A percentile compares a stretch with the other conserved stretches of the same genome.
phyloP scores from a whole-genome alignment of 495 filamentous ascomycete genomes.

The Penicillium chermesinum region DNA sequence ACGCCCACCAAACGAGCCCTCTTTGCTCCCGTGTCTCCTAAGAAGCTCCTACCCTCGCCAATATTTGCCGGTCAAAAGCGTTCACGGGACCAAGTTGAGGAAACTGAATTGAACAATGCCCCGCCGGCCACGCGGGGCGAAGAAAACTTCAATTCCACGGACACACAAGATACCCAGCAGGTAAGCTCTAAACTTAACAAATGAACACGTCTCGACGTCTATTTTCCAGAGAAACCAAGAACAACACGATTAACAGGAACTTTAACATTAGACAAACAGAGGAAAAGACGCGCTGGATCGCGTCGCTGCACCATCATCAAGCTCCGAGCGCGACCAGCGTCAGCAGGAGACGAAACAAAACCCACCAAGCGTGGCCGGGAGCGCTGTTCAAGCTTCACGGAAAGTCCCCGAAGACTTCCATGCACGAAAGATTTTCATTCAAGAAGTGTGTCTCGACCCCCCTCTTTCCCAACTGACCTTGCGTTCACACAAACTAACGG shows the following conservation, averaged over 20 bases:
- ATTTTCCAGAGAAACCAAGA: background rate
- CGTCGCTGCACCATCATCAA: constrained; percentile 10
- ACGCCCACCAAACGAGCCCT: constrained; percentile 34
- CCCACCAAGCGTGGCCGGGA: constrained; percentile 7
- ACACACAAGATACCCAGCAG: constrained; percentile 14
- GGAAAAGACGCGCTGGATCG: constrained; percentile 20
- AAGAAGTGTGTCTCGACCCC: constrained; percentile 35
- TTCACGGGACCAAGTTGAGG: constrained; percentile 36
- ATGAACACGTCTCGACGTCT: too few relatives aligned
- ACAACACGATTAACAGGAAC: constrained; percentile 12
- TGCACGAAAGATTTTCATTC: constrained; percentile 41
- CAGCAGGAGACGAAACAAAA: constrained; percentile 13
- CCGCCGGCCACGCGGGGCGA: constrained; percentile 11
- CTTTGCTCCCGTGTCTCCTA: constrained; percentile 24
- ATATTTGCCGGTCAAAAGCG: constrained; percentile 41
- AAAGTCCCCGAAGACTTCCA: constrained; percentile 31
- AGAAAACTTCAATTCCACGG: constrained; percentile 8
- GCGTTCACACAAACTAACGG: constrained; percentile 1
- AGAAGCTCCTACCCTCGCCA: constrained; percentile 37
- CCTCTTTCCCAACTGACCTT: background rate
- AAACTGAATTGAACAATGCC: constrained; percentile 18
- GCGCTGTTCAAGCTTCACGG: constrained; percentile 10
- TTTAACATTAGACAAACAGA: constrained; percentile 9
- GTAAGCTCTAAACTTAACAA: constrained; percentile 16
- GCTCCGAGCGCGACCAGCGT: constrained; percentile 17